Evolutionary conservation across 2,329 filamentous ascomycete species (phyloP).

Genomic region (Fusarium succisae): DNA sequence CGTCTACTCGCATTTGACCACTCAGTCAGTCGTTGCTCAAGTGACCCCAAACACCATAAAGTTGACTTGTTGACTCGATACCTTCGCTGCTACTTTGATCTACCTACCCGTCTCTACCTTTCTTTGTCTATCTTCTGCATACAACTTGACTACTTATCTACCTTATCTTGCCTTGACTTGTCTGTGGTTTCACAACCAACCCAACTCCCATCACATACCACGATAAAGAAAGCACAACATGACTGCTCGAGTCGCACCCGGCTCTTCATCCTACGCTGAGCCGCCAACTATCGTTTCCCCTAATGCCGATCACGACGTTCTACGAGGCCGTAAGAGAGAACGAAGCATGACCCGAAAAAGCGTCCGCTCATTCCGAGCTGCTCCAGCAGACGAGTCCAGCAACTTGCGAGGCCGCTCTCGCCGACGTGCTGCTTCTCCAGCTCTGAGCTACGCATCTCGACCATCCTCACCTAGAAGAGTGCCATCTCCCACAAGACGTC

Average conservation of each 20-base stretch:
- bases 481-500: conserved; percentile 53
- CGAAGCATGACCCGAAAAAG: conserved; percentile 49
- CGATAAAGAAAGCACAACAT: conserved; percentile 30
- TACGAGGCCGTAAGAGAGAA: conserved; percentile 53
- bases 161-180: conserved; percentile 6
- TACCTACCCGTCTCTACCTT: not conserved
- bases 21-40: conserved; percentile 21
- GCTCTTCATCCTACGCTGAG: conserved; percentile 38
- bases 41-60: conserved; percentile 17
- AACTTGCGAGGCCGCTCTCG: conserved; percentile 55
- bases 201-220: not conserved
- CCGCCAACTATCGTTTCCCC: conserved; percentile 33
- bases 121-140: not conserved
- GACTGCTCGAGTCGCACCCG: conserved; percentile 37
- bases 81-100: not conserved
- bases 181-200: conserved; percentile 4
- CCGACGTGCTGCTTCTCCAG: conserved; percentile 51
- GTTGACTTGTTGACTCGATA: not conserved
- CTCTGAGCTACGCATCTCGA: conserved; percentile 44
- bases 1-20: conserved; percentile 26
- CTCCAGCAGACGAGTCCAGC: conserved; percentile 52
- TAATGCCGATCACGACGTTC: conserved; percentile 42
- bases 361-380: conserved; percentile 44
- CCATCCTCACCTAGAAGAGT: conserved; percentile 47
- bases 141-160: not conserved